These are phyloP conservation scores for Pythium coloratum DNA, from an alignment of 352 stramenopile genomes.

Conservation along the genomic window DNA sequence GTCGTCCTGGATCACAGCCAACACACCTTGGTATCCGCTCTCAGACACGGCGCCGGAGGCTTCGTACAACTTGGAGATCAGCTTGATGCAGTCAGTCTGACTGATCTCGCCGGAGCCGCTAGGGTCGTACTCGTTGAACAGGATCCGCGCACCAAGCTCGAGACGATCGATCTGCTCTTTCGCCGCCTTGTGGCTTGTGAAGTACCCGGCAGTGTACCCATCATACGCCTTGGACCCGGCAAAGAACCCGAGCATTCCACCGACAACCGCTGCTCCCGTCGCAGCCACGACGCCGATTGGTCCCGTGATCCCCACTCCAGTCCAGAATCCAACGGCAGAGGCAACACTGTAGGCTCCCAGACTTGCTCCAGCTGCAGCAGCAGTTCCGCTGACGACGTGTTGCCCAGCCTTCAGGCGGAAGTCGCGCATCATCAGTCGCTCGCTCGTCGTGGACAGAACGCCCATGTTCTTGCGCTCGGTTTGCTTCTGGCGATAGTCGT, in stretches of 20 bases:
- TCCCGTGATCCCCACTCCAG: conserved; percentile 73
- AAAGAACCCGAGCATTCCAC: conserved; percentile 82
- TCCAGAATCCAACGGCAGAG: conserved; percentile 76
- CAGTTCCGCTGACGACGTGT: conserved; percentile 73
- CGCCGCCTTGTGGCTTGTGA: conserved; percentile 70
- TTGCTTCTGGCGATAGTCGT: conserved; percentile 76
- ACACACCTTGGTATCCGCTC: conserved; percentile 55
- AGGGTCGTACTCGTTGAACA: conserved; percentile 85
- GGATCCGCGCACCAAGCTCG: conserved; percentile 73
- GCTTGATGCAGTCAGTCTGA: conserved; percentile 65
- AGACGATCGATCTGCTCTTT: conserved; percentile 86
- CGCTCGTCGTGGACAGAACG: conserved; percentile 65
- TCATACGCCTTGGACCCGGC: conserved; percentile 79
- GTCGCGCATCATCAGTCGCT: conserved; percentile 82
- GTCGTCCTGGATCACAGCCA: conserved; percentile 60
- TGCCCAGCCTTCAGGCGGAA: conserved; percentile 83
- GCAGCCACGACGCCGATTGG: conserved; percentile 76
- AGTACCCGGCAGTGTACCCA: conserved; percentile 70
- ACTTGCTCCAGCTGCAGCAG: conserved; percentile 70
- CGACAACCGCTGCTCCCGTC: conserved; percentile 77
- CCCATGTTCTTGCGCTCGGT: conserved; percentile 66
- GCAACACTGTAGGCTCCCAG: conserved; percentile 74
- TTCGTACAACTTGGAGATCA: conserved; percentile 80
- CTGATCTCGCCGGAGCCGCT: conserved; percentile 59
- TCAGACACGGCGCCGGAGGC: conserved; percentile 69